Evolutionary conservation across 2,329 filamentous ascomycete species (phyloP), one percentile per base, ranked within the genome.

Genomic region (Aureobasidium melanogenum): DNA sequence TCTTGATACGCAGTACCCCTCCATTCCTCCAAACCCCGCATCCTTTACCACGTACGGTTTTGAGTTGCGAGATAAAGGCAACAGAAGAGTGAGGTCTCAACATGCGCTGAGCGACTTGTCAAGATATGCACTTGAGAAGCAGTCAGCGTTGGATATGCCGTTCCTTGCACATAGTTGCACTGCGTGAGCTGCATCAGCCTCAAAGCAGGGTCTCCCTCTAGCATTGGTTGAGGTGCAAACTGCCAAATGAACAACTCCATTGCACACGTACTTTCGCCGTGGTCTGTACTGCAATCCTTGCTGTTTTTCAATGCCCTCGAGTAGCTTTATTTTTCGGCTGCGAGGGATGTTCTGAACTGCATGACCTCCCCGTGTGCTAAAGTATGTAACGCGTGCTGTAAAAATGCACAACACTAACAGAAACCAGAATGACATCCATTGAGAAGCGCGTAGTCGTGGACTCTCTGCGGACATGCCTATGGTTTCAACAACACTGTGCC

Each of bases 121-220:
- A 32, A 55, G 17, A 6, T 30, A n/a, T 55, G 51, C 51, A 10
- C 39, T n/a, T 22, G 38, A 44, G 26, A 44, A 44, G 52, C 52
- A 56, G 52, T 56, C 52, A 56, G 52, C 52, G 26, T n/a, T 44
- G 52, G 28, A 56, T 30, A 12, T 44, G 28, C 28, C 52, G 52
- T 56, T 24, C 52, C 52, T 56, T 56, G 52, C 52, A 56, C 38
- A 32, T 22, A 12, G 38, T 56, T 32, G 26, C 39, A 56, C 52
- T n/a, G 26, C 38, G 6, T 22, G 51, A 30, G 24, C 12, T 19
- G 38, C n/a, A 43, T 38, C 38, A 32, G 22, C n/a, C 22, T 19
- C 24, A 4, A 8, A 44, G 38, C 52, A 44, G n/a, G 28, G 44
- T 7, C 3, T 43, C 12, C 38, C 12, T 12, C 3, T 14, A 5